Percentiles rank a stretch among this genome's conserved stretches.
phyloP scores from a whole-genome alignment of 1,139 yeast genomes.

The Nakaseomyces bracarensis region DNA sequence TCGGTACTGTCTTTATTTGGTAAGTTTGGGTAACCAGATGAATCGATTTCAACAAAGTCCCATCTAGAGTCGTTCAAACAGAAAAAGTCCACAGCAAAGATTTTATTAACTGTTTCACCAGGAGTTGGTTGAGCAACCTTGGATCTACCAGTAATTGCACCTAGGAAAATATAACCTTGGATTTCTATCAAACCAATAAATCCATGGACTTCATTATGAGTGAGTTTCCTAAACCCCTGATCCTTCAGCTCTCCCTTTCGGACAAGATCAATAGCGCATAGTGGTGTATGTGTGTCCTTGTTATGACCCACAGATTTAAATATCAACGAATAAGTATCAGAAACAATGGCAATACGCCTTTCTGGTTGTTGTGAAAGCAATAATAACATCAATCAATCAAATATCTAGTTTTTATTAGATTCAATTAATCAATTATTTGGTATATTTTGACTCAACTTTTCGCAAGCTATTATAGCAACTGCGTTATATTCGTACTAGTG shows the following conservation, averaged over 20 bases:
- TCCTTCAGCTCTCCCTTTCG: constrained; percentile 21
- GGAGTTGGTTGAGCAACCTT: constrained; percentile 81
- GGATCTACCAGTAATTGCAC: constrained; percentile 67
- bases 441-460: no score
- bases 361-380: constrained; percentile 23
- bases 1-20: constrained; percentile 26
- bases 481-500: no score
- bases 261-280: constrained; percentile 29
- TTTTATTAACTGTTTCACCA: constrained; percentile 71
- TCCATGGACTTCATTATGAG: constrained; percentile 59
- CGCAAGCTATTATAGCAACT: no score
- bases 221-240: constrained; percentile 38
- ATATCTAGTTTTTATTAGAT: no score
- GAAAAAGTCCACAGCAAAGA: constrained; percentile 75
- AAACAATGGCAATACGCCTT: constrained; percentile 28
- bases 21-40: constrained; percentile 51
- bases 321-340: constrained; percentile 25
- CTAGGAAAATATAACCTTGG: constrained; percentile 58
- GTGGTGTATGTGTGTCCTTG: constrained; percentile 13
- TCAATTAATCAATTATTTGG: no score
- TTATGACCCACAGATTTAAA: constrained; percentile 20
- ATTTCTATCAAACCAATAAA: constrained; percentile 76
- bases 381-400: constrained; percentile 24
- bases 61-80: constrained; percentile 64
- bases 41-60: constrained; percentile 67